Percentiles rank a stretch among this genome's conserved stretches.
phyloP scores from a whole-genome alignment of 345 rosid genomes.

The Lagerstroemia speciosa region DNA sequence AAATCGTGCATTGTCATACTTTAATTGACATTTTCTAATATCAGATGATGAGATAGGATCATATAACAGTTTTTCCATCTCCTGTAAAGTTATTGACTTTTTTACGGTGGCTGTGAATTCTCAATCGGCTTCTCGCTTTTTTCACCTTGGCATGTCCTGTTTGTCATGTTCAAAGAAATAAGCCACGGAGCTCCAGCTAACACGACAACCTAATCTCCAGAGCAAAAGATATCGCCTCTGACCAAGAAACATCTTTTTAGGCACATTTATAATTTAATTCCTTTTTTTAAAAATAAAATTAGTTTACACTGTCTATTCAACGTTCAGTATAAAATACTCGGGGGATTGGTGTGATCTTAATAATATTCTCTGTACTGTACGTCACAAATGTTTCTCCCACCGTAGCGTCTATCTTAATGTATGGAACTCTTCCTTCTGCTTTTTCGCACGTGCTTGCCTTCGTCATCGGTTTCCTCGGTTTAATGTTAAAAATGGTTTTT shows the following conservation, averaged over 20 bases:
- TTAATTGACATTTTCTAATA: no score
- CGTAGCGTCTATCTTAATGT: background rate
- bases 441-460: background rate
- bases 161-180: background rate
- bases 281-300: no score
- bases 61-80: no score
- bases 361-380: background rate
- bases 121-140: no score
- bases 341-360: background rate
- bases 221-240: background rate
- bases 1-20: no score
- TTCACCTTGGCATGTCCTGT: no score
- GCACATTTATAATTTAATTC: no score
- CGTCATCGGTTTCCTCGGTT: background rate
- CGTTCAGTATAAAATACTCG: background rate
- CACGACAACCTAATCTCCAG: background rate
- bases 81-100: no score
- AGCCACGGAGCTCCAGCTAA: background rate
- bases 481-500: no score
- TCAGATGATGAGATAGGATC: no score
- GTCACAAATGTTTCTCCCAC: background rate
- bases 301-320: no score
- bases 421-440: background rate
- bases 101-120: no score
- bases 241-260: constrained; percentile 1